Evolutionary conservation across 2,329 filamentous ascomycete species (phyloP).

Genomic region (Chlorencoelia australis): DNA sequence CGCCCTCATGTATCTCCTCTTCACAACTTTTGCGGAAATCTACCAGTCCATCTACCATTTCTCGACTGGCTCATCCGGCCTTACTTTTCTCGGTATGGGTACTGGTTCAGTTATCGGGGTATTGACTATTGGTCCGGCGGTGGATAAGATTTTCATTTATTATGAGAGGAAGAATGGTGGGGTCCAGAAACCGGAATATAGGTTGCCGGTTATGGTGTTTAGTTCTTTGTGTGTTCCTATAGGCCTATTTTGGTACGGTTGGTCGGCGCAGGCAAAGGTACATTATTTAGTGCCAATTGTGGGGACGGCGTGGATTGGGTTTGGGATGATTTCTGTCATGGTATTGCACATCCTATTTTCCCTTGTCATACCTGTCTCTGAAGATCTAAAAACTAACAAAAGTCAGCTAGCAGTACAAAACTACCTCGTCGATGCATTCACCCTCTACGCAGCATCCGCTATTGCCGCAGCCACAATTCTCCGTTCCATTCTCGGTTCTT

Average conservation of each 20-base stretch:
- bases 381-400: no score
- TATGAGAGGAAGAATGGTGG: no score
- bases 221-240: slow-evolving; percentile 29
- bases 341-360: no score
- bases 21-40: slow-evolving; percentile 17
- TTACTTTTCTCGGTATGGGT: slow-evolving; percentile 37
- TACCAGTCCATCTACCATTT: slow-evolving; percentile 30
- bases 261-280: slow-evolving; percentile 30
- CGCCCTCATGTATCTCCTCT: slow-evolving; percentile 23
- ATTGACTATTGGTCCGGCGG: no score
- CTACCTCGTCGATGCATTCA: slow-evolving; percentile 29
- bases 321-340: not conserved
- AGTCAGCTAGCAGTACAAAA: slow-evolving; percentile 19
- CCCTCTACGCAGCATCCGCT: slow-evolving; percentile 26
- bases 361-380: no score
- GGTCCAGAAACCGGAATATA: not conserved
- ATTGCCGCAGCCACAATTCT: slow-evolving; percentile 28
- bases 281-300: slow-evolving; percentile 32
- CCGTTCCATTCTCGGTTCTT: slow-evolving; percentile 20
- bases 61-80: slow-evolving; percentile 31
- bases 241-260: slow-evolving; percentile 37
- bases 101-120: no score
- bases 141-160: no score
- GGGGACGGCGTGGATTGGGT: not conserved
- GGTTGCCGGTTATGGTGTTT: slow-evolving; percentile 15